Base-by-base conservation (phyloP, 1,284 basidiomycete species). In the Phellopilus nigrolimitatus region DNA sequence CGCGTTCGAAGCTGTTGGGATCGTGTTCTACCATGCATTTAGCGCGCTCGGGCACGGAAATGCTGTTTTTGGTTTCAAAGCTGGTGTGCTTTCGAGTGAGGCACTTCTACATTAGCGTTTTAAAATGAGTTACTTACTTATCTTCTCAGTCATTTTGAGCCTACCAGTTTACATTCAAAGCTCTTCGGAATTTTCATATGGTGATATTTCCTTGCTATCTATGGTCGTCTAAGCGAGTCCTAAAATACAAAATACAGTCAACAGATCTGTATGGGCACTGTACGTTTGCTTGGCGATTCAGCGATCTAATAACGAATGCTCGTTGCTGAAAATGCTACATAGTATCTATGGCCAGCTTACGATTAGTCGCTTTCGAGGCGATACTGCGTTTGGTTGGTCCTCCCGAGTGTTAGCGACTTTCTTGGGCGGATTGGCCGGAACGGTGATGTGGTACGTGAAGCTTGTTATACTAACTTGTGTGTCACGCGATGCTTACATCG, bases 21-120 rank as follows among this genome's bases (percentile, higher is more conserved):
- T 70, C 41, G 61, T 67, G 50, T 9, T 80, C 0, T 78, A 83
- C 60, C 61, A 67, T 13, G 54, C 62, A 1, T 54, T 72, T 6
- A 63, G 62, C 3, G 67, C 67, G 0, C 57, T 85, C 0, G 69
- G 72, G 2, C 66, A 71, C 13, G 86, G 84, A 4, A 85, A 88
- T 59, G 64, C 69, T 2, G 68, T 92, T 53, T 95, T 84, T 57
- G 88, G 87, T 0, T 49, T 93, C 57, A 95, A 95, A 66, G 90
- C 86, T 0, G 89, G 80, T 0, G 57, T 84, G 7, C 63, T 94
- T 43, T 81, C 84, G 34, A 72, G 80, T 74, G 39, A 54, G 66
- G 51, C 38, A 2, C 47, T 31, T 19, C 37, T 39, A 36, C 55
- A 22, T 9, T 41, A 24, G 38, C 4, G 36, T 41, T 15, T 21